These are phyloP conservation scores for Diaporthe caulivora DNA, from an alignment of 2,329 filamentous ascomycete genomes.

Conservation along the genomic window DNA sequence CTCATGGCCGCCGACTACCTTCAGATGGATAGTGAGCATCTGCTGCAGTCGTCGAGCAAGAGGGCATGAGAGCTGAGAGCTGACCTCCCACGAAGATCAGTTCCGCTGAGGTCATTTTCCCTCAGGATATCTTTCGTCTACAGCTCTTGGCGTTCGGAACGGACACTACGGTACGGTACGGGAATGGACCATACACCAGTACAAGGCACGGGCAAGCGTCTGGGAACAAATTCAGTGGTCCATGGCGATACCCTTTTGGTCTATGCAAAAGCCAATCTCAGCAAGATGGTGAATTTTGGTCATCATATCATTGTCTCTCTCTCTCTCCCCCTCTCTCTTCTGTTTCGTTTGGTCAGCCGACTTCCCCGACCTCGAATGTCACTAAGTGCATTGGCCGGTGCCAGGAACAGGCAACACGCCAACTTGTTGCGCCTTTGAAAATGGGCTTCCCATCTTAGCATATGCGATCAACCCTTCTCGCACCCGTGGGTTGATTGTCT, in stretches of 20 bases:
- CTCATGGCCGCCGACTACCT: slow-evolving; percentile 83
- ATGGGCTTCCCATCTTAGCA: slow-evolving; percentile 54
- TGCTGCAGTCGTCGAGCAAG: slow-evolving; percentile 39
- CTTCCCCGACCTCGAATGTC: neutral
- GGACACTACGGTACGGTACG: neutral
- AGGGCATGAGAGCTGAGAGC: slow-evolving; percentile 30
- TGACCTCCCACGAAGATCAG: slow-evolving; percentile 26
- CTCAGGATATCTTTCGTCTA: neutral
- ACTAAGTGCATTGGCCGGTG: too few species aligned
- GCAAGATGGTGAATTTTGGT: slow-evolving; percentile 3
- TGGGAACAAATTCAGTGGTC: slow-evolving; percentile 26
- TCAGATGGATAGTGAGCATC: slow-evolving; percentile 69
- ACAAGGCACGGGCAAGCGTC: slow-evolving; percentile 21
- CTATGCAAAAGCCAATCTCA: slow-evolving; percentile 10
- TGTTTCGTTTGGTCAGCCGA: neutral
- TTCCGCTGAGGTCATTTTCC: slow-evolving; percentile 19
- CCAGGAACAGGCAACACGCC: neutral
- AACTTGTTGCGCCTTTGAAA: neutral
- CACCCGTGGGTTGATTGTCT: slow-evolving; percentile 58
- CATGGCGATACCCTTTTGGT: slow-evolving; percentile 28
- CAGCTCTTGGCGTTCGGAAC: slow-evolving; percentile 26
- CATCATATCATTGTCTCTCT: neutral
- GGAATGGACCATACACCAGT: neutral
- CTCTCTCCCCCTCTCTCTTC: too few species aligned
- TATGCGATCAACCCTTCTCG: slow-evolving; percentile 55